Conservation (phyloP, 495 filamentous ascomycete species). For the Neurospora sp. region DNA sequence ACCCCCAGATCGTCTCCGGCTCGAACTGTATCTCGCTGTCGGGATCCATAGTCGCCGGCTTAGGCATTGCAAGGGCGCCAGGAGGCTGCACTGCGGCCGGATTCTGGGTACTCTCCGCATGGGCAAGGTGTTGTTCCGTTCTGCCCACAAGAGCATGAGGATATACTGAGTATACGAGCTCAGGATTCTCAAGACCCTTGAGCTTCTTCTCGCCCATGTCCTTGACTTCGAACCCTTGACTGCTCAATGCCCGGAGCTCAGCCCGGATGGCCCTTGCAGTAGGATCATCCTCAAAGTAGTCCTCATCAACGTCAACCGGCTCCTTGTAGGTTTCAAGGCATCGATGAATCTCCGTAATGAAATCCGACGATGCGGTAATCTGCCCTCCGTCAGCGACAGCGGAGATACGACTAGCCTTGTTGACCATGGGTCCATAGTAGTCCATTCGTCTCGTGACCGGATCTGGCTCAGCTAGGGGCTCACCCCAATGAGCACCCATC, state of each 20-base stretch:
- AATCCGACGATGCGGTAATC: conserved; percentile 92
- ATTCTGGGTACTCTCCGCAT: conserved; percentile 23
- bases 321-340: conserved; percentile 79
- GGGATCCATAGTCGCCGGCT: conserved; percentile 30
- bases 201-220: conserved; percentile 88
- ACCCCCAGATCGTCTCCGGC: conserved; percentile 71
- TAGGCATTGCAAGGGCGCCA: conserved; percentile 32
- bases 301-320: conserved; percentile 56
- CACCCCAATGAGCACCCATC: conserved; percentile 95
- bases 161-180: conserved; percentile 88
- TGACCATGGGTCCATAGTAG: conserved; percentile 99
- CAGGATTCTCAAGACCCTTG: conserved; percentile 95
- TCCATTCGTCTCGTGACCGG: conserved; percentile 97
- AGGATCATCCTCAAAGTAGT: conserved; percentile 59
- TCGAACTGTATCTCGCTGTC: conserved; percentile 59
- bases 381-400: conserved; percentile 94
- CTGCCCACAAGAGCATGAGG: conserved; percentile 80
- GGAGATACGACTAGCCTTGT: conserved; percentile 86
- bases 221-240: conserved; percentile 93
- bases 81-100: conserved; percentile 2
- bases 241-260: conserved; percentile 78
- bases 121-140: conserved; percentile 51
- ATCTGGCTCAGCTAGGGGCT: conserved; percentile 88
- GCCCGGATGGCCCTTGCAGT: conserved; percentile 65
- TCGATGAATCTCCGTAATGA: conserved; percentile 89